These are phyloP conservation scores for Globisporangium splendens DNA, from an alignment of 352 stramenopile species.

Conservation along the genomic window DNA sequence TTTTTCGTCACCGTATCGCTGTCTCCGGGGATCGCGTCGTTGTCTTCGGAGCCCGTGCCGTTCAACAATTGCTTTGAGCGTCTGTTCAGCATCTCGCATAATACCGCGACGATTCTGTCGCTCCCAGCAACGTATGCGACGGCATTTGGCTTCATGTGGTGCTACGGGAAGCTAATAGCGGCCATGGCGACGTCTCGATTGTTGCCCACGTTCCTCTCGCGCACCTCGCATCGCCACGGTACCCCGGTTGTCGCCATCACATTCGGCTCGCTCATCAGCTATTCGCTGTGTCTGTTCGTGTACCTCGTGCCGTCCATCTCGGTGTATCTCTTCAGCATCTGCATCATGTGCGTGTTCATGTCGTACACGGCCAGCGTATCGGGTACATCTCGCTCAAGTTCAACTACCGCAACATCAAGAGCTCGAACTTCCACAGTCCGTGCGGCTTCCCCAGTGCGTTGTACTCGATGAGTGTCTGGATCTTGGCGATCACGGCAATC, in stretches of 20 bases:
- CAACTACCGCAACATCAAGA: slow-evolving; percentile 24
- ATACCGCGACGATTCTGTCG: slow-evolving; percentile 30
- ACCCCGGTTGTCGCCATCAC: slow-evolving; percentile 25
- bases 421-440: slow-evolving; percentile 15
- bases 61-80: slow-evolving; percentile 34
- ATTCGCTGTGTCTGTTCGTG: slow-evolving; percentile 29
- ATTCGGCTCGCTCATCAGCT: slow-evolving; percentile 24
- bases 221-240: slow-evolving; percentile 11
- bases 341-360: slow-evolving; percentile 9
- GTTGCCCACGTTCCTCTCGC: slow-evolving; percentile 27
- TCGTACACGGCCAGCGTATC: slow-evolving; percentile 19
- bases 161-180: slow-evolving; percentile 45
- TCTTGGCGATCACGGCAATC: slow-evolving; percentile 8
- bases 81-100: slow-evolving; percentile 21
- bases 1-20: slow-evolving; percentile 33
- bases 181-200: slow-evolving; percentile 43
- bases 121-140: slow-evolving; percentile 49
- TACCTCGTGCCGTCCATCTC: slow-evolving; percentile 17
- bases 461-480: slow-evolving; percentile 16
- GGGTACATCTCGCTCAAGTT: slow-evolving; percentile 24
- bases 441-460: slow-evolving; percentile 15
- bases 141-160: slow-evolving; percentile 52
- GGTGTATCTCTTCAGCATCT: slow-evolving; percentile 1
- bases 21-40: slow-evolving; percentile 19
- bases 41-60: slow-evolving; percentile 22